Percentiles rank a stretch among this genome's conserved stretches.
phyloP scores from a whole-genome alignment of 2,329 filamentous ascomycete species.

The Alternaria brassicae region DNA sequence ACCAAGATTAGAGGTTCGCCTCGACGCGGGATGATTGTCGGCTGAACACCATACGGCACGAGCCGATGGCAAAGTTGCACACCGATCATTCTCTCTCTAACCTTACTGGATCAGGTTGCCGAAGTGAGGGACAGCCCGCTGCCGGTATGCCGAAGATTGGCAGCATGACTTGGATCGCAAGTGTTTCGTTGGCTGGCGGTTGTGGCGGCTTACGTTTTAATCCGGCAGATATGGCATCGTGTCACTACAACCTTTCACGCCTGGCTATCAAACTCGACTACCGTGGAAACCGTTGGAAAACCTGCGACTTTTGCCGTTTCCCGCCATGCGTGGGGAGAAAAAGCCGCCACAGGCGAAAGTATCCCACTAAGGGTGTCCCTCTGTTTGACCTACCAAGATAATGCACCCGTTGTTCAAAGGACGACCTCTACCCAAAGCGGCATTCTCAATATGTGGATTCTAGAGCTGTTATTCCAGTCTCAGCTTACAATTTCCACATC shows the following conservation, averaged over 20 bases:
- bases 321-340: background rate
- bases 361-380: background rate
- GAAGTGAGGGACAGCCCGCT: slow-evolving; percentile 6
- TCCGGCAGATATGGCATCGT: slow-evolving; percentile 12
- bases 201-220: slow-evolving; percentile 23
- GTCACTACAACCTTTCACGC: slow-evolving; percentile 5
- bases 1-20: background rate
- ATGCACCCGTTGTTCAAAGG: background rate
- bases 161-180: slow-evolving; percentile 4
- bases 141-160: slow-evolving; percentile 31
- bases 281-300: slow-evolving; percentile 1
- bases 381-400: background rate
- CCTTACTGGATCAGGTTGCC: slow-evolving; percentile 15
- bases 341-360: background rate
- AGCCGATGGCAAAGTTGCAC: slow-evolving; percentile 15
- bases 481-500: background rate
- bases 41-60: slow-evolving; percentile 15
- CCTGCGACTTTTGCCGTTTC: background rate
- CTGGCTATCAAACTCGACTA: background rate
- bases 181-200: slow-evolving; percentile 16
- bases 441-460: background rate
- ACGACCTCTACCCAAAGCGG: background rate
- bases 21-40: slow-evolving; percentile 7
- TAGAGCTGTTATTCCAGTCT: background rate
- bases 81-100: slow-evolving; percentile 30